Base-by-base conservation (phyloP, 106 monocot genomes). In the Alisma plantagoaquatica region DNA sequence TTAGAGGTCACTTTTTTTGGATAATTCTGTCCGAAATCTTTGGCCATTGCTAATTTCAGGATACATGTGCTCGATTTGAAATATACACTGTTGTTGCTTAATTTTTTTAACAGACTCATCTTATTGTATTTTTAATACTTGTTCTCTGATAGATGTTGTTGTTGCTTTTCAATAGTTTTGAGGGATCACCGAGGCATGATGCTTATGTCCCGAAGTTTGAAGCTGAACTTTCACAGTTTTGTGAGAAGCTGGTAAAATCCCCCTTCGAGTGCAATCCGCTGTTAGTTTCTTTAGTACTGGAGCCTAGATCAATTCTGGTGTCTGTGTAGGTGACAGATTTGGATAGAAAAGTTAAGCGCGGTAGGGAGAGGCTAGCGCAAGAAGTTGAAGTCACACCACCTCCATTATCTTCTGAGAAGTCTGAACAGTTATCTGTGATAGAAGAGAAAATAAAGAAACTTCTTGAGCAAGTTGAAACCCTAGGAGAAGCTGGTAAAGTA, bases 401-500 rank as follows among this genome's bases (percentile, higher is more conserved):
- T 32, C 66, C 87, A 18, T 52, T 85, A n/a, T 33, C 81, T 29
- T 16, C 53, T 26, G 84, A 90, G 53, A 81, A 82, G 53, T 73
- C 96, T 26, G 89, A 90, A 48, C 84, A 90, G 70, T 63, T 98
- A 4, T 43, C 67, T 23, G 33, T 82, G 22, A 42, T 85, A 16
- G 89, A 98, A 69, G 96, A 90, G 57, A 90, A 85, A 53, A 85
- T 98, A 42, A 98, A 98, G 32, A 90, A 90, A 64, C 53, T 98
- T 4, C 54, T 98, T 16, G 90, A 90, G 51, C 96, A 98, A 77
- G 67, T 85, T 50, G 96, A 98, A 65, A 59, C 62, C 14, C 85
- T 98, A 61, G 96, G 96, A 52, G 96, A 98, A 79, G 76, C 84
- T 62, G 96, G 96, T 14, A 89, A 98, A 69, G 90, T 98, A 16